These are phyloP conservation scores for Phenoliferia sp. DNA, from an alignment of 1,284 basidiomycete genomes.

Conservation along the genomic window DNA sequence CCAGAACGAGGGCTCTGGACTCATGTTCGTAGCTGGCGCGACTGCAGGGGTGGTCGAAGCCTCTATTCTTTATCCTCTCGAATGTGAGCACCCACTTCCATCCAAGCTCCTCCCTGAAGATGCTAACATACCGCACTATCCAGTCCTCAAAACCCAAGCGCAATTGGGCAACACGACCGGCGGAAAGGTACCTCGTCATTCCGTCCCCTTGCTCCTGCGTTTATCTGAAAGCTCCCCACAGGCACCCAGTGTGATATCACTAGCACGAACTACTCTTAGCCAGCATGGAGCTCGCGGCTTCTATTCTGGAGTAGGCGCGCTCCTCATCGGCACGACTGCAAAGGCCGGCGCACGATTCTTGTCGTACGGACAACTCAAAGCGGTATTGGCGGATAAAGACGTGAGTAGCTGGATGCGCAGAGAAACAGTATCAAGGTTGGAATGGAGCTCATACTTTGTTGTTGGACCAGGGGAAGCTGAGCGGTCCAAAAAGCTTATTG, in stretches of 20 bases:
- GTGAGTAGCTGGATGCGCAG: no score
- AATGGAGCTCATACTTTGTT: not conserved
- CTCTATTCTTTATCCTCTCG: slow-evolving; percentile 70
- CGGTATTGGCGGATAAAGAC: slow-evolving; percentile 70
- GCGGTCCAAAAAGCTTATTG: slow-evolving; percentile 72
- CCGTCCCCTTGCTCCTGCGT: not conserved
- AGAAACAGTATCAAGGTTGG: not conserved
- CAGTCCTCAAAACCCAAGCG: slow-evolving; percentile 31
- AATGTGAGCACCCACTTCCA: slow-evolving; percentile 49
- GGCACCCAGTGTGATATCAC: slow-evolving; percentile 42
- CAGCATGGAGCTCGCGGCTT: slow-evolving; percentile 41
- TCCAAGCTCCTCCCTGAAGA: no score
- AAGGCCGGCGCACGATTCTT: slow-evolving; percentile 95
- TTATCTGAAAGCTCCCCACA: slow-evolving; percentile 12
- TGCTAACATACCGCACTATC: not conserved
- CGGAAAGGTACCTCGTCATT: slow-evolving; percentile 8
- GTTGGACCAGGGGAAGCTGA: slow-evolving; percentile 70
- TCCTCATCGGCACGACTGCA: slow-evolving; percentile 80
- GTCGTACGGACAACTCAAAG: slow-evolving; percentile 91
- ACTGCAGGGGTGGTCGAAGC: slow-evolving; percentile 89
- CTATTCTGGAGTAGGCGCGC: slow-evolving; percentile 50
- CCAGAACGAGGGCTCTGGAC: slow-evolving; percentile 28
- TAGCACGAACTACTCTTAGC: slow-evolving; percentile 41
- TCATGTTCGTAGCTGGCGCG: slow-evolving; percentile 71
- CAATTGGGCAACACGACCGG: slow-evolving; percentile 22